Base-by-base conservation (phyloP, 2,329 filamentous ascomycete species). In the Incumbomyces lentus region DNA sequence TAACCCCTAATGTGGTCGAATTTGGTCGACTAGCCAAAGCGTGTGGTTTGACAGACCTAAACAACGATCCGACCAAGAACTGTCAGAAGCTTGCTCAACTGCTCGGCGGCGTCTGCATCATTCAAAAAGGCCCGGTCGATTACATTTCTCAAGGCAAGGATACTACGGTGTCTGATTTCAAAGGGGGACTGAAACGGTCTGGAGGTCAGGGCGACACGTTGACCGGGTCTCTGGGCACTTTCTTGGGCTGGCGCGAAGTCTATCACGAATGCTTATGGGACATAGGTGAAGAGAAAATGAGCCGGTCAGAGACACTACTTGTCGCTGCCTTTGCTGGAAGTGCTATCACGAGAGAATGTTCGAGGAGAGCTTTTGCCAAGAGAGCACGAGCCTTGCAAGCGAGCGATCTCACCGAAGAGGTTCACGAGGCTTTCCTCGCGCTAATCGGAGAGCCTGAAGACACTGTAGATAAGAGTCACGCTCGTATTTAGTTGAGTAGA, bases 171-270 rank as follows among this genome's bases (percentile, higher is more conserved):
- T 84, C 82, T 19, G 88, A 95, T 56, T 67, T 89, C 2, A 68
- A 79, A 59, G 92, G 92, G 7, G 90, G 90, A 1, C 67, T 80
- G 63, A 98, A 98, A 76, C 75, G 92, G 54, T 90, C 86, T 48
- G 92, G 90, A 40, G 92, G 92, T 0, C 92, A 98, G 67, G 92
- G 92, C 1, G 92, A 98, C 67, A 96, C 92, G 3, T 70, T 98
- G 54, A 96, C 92, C 0, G 92, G 92, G 1, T 81, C 81, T 30
- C 70, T 98, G 54, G 92, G 85, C 1, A 96, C 92, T 2, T 79
- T 98, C 55, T 66, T 96, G 53, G 89, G 79, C 1, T 98, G 90
- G 81, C 75, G 90, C 50, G 82, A 81, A 62, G 87, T 87, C 17
- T 98, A 98, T 64, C 71, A 87, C 45, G 85, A 95, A 48, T 73